phyloP scores from a whole-genome alignment of 768 basidiomycete species.

The Rhodotorula toruloides region DNA sequence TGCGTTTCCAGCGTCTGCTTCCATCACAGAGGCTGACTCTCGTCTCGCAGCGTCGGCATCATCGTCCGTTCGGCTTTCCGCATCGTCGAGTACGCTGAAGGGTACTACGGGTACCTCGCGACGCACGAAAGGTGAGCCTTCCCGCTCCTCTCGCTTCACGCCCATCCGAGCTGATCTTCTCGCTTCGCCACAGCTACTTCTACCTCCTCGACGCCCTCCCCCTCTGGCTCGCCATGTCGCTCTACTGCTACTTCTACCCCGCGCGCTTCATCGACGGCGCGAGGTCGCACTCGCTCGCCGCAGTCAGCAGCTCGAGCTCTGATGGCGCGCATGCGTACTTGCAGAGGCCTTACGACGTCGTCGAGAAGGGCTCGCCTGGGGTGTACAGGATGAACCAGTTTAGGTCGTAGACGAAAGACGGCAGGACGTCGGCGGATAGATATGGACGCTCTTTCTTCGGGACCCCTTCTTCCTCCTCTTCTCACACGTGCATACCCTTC shows the following conservation, averaged over 20 bases:
- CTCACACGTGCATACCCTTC: no score
- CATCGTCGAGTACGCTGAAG: conserved; percentile 27
- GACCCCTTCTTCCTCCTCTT: no score
- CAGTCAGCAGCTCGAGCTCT: no score
- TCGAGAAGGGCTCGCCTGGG: no score
- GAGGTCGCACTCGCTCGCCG: no score
- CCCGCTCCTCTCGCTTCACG: neutral
- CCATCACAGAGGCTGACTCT: no score
- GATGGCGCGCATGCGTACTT: no score
- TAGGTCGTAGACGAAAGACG: no score
- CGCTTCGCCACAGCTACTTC: conserved; percentile 4
- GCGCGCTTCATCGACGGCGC: conserved; percentile 27
- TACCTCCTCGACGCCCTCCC: conserved; percentile 36
- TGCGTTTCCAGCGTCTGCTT: neutral
- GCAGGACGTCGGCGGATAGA: no score
- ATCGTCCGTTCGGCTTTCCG: conserved; percentile 28
- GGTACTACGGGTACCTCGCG: conserved; percentile 27
- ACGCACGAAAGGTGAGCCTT: conserved; percentile 16
- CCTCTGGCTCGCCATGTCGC: conserved; percentile 29
- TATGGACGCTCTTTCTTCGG: no score
- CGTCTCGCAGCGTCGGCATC: neutral
- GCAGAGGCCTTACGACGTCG: no score
- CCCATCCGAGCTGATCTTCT: neutral
- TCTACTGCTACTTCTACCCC: conserved; percentile 31
- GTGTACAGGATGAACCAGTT: no score